These are phyloP conservation scores for Talaromyces liani DNA, from an alignment of 495 filamentous ascomycete species.

Conservation along the genomic window DNA sequence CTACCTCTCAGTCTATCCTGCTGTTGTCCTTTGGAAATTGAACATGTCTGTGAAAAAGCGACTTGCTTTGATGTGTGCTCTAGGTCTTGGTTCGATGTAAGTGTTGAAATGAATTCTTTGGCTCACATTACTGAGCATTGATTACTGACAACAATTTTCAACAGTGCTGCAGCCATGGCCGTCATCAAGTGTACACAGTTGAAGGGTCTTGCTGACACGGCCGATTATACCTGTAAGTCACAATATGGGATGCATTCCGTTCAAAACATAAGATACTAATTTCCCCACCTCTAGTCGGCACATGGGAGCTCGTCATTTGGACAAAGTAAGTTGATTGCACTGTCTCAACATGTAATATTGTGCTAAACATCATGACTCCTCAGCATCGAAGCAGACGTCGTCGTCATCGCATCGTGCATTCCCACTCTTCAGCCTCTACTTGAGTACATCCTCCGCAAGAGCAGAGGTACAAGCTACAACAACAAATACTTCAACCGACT, in stretches of 20 bases:
- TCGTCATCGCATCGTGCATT: constrained; percentile 36
- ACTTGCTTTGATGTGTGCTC: constrained; percentile 24
- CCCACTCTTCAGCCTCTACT: constrained; percentile 34
- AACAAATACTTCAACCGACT: constrained; percentile 15
- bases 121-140: not conserved
- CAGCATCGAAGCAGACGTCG: constrained; percentile 34
- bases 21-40: constrained; percentile 22
- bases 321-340: constrained; percentile 20
- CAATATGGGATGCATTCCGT: not conserved
- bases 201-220: constrained; percentile 24
- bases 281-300: constrained; percentile 19
- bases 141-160: not conserved
- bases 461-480: constrained; percentile 20
- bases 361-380: not conserved
- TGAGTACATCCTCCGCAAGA: constrained; percentile 28
- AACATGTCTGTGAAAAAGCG: constrained; percentile 35
- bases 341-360: not conserved
- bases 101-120: constrained; percentile 5
- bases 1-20: constrained; percentile 28
- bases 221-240: constrained; percentile 29
- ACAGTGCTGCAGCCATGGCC: constrained; percentile 26
- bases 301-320: constrained; percentile 27
- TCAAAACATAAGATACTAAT: not conserved
- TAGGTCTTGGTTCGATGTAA: constrained; percentile 31
- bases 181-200: constrained; percentile 31